Evolutionary conservation across 2,329 filamentous ascomycete genomes (phyloP).

Genomic region (Pseudogymnoascus sp.): DNA sequence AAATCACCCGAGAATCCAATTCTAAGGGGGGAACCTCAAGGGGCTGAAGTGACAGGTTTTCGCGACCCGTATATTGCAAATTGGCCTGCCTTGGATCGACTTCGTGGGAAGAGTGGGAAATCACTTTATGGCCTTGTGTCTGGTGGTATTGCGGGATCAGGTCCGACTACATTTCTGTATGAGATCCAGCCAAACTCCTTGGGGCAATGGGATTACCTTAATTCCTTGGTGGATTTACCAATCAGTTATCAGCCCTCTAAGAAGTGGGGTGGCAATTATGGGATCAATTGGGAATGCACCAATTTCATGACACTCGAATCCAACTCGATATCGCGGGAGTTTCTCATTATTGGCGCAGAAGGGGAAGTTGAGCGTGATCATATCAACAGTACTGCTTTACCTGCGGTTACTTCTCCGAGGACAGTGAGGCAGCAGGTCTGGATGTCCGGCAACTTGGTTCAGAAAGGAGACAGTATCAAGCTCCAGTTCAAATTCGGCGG

Average conservation of each 20-base stretch:
- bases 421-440: constrained; percentile 8
- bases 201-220: constrained; percentile 6
- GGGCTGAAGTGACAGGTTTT: constrained; percentile 26
- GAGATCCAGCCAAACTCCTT: background rate
- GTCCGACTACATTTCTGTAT: constrained; percentile 9
- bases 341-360: constrained; percentile 5
- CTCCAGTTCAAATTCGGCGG: constrained; percentile 12
- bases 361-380: background rate
- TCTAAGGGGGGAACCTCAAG: constrained; percentile 24
- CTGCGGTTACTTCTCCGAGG: background rate
- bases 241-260: background rate
- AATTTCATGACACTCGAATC: background rate
- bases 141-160: constrained; percentile 1
- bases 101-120: constrained; percentile 15
- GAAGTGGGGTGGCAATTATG: constrained; percentile 7
- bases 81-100: constrained; percentile 25
- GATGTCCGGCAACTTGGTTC: constrained; percentile 10
- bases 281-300: constrained; percentile 9
- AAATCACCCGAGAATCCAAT: constrained; percentile 28
- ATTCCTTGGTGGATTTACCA: background rate
- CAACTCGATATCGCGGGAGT: background rate
- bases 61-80: constrained; percentile 28
- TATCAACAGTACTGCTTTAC: background rate
- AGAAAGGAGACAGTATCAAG: background rate
- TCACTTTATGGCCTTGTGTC: constrained; percentile 8